A percentile compares a stretch with the other conserved stretches of the same genome.
Evolutionary conservation across 345 rosid species (phyloP).

Genomic region (Lumnitzera racemosa): DNA sequence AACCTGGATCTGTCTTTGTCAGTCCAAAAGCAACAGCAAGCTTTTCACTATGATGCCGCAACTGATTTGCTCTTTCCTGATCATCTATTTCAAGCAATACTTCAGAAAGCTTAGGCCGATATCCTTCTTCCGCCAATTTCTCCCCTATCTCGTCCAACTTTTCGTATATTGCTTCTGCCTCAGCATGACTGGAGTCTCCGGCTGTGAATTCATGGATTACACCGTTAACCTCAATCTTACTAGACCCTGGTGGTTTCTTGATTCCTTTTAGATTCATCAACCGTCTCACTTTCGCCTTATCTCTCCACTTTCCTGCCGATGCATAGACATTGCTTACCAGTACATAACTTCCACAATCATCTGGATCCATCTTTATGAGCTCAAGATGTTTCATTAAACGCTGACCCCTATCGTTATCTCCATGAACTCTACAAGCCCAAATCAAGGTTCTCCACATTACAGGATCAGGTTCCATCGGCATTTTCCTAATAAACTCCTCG

Average conservation of each 20-base stretch:
- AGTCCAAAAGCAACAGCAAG: conserved; percentile 14
- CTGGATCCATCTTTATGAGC: background rate
- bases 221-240: conserved; percentile 11
- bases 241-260: conserved; percentile 13
- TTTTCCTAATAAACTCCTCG: conserved; percentile 16
- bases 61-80: conserved; percentile 6
- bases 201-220: conserved; percentile 3
- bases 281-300: conserved; percentile 10
- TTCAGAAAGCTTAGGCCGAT: conserved; percentile 11
- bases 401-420: conserved; percentile 14
- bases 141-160: conserved; percentile 14
- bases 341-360: conserved; percentile 13
- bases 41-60: conserved; percentile 17
- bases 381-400: conserved; percentile 13
- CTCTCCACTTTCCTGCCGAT: conserved; percentile 9
- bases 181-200: conserved; percentile 5
- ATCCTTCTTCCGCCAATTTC: conserved; percentile 3
- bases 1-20: conserved; percentile 9
- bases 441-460: conserved; percentile 33
- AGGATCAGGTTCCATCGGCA: conserved; percentile 19
- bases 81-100: conserved; percentile 11
- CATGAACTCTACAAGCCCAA: conserved; percentile 19
- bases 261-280: conserved; percentile 12
- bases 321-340: conserved; percentile 11
- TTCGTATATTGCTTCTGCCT: conserved; percentile 11